A percentile compares a stretch with the other conserved stretches of the same genome.
Conservation (phyloP, 768 basidiomycete species). For the Boletus tomentosulus region DNA sequence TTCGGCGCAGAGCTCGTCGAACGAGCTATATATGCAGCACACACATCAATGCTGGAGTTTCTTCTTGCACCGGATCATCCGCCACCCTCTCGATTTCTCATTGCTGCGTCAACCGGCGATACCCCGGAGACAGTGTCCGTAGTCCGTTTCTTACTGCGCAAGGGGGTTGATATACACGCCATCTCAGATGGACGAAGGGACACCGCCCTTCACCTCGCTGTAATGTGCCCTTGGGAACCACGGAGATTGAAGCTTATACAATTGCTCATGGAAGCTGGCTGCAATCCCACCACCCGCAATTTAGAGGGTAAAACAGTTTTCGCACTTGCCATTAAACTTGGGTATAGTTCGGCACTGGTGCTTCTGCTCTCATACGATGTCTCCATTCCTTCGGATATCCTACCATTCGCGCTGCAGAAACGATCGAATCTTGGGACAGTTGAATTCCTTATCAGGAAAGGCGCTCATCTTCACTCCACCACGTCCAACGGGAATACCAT, state of each 20-base stretch:
- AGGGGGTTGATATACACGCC: neutral
- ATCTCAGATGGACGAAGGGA: neutral
- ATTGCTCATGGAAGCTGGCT: constrained; percentile 5
- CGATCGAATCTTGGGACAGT: no score
- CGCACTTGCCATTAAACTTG: no score
- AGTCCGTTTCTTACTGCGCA: constrained; percentile 1
- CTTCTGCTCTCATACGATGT: neutral
- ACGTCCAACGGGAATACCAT: no score
- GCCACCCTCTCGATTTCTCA: no score
- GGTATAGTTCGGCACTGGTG: no score
- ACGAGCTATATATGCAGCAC: neutral
- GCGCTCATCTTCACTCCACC: no score
- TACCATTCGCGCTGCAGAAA: neutral
- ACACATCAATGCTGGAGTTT: neutral
- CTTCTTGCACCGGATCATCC: no score
- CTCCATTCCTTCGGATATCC: neutral
- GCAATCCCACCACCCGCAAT: neutral
- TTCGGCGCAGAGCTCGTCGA: neutral
- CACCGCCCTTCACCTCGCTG: neutral
- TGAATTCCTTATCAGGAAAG: no score
- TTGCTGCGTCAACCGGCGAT: no score
- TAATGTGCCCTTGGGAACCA: neutral
- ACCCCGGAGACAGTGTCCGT: neutral
- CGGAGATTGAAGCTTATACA: neutral
- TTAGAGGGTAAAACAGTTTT: no score